Evolutionary conservation across 805 yeast genomes (phyloP).

Genomic region (Sugiyamaella floridensis): DNA sequence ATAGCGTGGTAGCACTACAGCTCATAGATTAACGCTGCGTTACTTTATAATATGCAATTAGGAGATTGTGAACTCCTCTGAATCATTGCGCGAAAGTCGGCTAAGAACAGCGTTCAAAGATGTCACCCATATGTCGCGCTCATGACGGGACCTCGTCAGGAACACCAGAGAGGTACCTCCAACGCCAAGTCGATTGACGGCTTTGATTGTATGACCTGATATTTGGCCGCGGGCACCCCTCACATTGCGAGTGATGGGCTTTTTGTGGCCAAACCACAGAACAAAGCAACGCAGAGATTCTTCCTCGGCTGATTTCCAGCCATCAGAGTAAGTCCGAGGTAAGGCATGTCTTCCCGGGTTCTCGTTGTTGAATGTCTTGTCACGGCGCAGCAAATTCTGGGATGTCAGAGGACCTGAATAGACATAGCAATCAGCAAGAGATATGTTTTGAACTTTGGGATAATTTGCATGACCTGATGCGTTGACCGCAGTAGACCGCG

Average conservation of each 20-base stretch:
- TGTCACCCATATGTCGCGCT: conserved; percentile 75
- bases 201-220: conserved; percentile 10
- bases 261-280: conserved; percentile 70
- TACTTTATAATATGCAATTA: background rate
- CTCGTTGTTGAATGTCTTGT: conserved; percentile 39
- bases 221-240: background rate
- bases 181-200: conserved; percentile 52
- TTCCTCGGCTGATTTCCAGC: conserved; percentile 77
- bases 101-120: conserved; percentile 31
- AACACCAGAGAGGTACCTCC: conserved; percentile 66
- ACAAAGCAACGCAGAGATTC: conserved; percentile 73
- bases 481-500: conserved; percentile 42
- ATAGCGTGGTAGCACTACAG: background rate
- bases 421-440: conserved; percentile 62
- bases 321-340: conserved; percentile 74
- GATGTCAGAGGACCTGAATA: conserved; percentile 63
- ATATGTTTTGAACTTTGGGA: conserved; percentile 49
- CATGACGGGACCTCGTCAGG: conserved; percentile 74
- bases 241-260: conserved; percentile 21
- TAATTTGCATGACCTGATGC: conserved; percentile 44
- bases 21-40: background rate
- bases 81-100: conserved; percentile 13
- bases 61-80: conserved; percentile 17
- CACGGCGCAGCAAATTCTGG: conserved; percentile 46
- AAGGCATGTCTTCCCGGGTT: conserved; percentile 51